Evolutionary conservation across 495 filamentous ascomycete species (phyloP), one percentile per base, ranked within the genome.

Genomic region (Geopyxis carbonaria): DNA sequence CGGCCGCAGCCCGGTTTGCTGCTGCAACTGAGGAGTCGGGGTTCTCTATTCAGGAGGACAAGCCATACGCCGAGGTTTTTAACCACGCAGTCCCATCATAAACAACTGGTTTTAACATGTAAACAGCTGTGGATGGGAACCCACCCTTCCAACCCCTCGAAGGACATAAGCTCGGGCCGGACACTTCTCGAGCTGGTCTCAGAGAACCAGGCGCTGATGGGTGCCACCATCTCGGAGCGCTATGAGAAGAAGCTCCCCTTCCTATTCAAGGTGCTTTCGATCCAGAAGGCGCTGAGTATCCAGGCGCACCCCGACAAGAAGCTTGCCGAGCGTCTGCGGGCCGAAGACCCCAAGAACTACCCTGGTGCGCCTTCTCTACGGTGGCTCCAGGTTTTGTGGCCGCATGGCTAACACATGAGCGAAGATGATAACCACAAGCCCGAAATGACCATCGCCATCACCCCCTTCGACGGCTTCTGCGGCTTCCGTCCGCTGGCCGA

Each of bases 231-330:
- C 33, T 73, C 64, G 35, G 69, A 78, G 38, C 68, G 62, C 43
- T 93, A 80, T 59, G 77, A 70, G 34, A 59, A 70, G 43, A 89
- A 86, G 55, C 69, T 97, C 3, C 89, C 89, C 0, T 97, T 97
- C 56, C 72, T 95, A 5, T 91, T 97, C 73, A 97, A 97, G 63
- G 85, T 97, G 22, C 72, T 97, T 25, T 91, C 81, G 1, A 82
- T 94, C 57, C 68, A 72, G 53, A 97, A 97, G 52, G 89, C 89
- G 2, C 69, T 97, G 37, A 91, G 81, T 49, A 97, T 97, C 46
- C 89, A 97, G 59, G 89, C 89, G 20, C 89, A 95, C 49, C 89
- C 89, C 34, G 93, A 97, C 63, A 97, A 97, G 70, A 89, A 85
- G 57, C 74, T 95, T 23, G 89, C 89, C 20, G 87, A 92, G 61